Conservation (phyloP, 192 early-diverging fungal species). For the Globomyces pollinis-pini region DNA sequence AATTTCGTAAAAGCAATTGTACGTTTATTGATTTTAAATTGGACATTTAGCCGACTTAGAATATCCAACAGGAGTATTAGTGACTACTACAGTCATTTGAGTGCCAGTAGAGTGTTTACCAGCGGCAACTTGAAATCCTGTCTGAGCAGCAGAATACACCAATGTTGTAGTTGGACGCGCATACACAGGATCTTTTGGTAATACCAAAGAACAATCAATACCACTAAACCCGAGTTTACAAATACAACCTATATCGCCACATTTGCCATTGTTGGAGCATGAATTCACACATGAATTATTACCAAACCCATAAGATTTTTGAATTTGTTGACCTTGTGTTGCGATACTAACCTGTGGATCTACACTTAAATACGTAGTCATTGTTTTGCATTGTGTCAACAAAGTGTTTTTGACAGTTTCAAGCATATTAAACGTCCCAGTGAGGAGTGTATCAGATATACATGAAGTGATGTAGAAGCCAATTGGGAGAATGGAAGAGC, state of each 20-base stretch:
- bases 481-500: neutral
- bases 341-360: neutral
- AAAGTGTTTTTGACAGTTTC: neutral
- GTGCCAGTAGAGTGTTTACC: too few relatives aligned
- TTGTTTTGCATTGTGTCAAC: conserved; percentile 6
- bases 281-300: conserved; percentile 1
- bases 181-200: too few relatives aligned
- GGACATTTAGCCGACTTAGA: too few relatives aligned
- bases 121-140: too few relatives aligned
- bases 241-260: neutral
- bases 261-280: neutral
- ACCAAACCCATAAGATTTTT: conserved; percentile 5
- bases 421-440: neutral
- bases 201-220: neutral
- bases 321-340: neutral
- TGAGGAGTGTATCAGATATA: neutral
- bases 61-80: too few relatives aligned
- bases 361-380: neutral
- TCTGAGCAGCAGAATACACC: too few relatives aligned
- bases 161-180: too few relatives aligned
- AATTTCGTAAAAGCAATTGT: too few relatives aligned
- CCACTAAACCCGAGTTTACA: conserved; percentile 6
- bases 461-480: neutral
- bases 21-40: too few relatives aligned
- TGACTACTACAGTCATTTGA: too few relatives aligned